A percentile compares a stretch with the other conserved stretches of the same genome.
These are phyloP conservation scores for Chiua sp. DNA, from an alignment of 1,284 basidiomycete genomes.

Conservation along the genomic window DNA sequence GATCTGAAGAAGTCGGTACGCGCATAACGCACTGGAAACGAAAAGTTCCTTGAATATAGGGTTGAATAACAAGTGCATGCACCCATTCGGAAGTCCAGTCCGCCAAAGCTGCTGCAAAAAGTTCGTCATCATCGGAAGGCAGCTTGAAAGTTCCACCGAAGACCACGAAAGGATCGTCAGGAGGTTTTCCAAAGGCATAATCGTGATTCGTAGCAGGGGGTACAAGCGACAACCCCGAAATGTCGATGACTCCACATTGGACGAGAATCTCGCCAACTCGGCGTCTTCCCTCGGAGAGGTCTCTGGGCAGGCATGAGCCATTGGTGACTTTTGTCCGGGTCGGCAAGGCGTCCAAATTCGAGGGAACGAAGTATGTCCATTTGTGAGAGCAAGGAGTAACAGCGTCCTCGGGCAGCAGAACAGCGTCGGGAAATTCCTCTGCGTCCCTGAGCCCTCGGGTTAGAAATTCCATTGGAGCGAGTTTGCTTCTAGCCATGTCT, in stretches of 20 bases:
- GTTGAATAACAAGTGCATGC: slow-evolving; percentile 27
- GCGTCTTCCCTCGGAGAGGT: slow-evolving; percentile 25
- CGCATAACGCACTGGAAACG: slow-evolving; percentile 30
- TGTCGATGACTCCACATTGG: slow-evolving; percentile 26
- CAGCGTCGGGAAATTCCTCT: background rate
- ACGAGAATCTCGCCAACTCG: slow-evolving; percentile 31
- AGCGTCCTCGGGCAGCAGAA: background rate
- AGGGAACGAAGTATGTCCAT: slow-evolving; percentile 4
- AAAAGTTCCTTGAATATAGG: slow-evolving; percentile 23
- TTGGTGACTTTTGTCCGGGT: background rate
- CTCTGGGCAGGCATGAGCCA: background rate
- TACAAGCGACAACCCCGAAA: slow-evolving; percentile 3
- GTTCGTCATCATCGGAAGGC: slow-evolving; percentile 7
- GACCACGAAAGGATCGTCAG: background rate
- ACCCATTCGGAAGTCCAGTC: slow-evolving; percentile 38
- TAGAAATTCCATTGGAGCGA: slow-evolving; percentile 13
- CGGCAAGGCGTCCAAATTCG: background rate
- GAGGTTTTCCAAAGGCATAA: background rate
- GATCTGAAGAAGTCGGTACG: background rate
- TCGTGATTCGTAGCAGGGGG: background rate
- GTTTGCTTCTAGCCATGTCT: slow-evolving; percentile 5
- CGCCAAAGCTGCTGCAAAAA: slow-evolving; percentile 23
- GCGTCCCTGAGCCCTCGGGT: background rate
- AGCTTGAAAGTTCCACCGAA: background rate
- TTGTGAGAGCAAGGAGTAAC: background rate